phyloP scores from a whole-genome alignment of 78 protist species.

The Tieghemostelium lacteum region DNA sequence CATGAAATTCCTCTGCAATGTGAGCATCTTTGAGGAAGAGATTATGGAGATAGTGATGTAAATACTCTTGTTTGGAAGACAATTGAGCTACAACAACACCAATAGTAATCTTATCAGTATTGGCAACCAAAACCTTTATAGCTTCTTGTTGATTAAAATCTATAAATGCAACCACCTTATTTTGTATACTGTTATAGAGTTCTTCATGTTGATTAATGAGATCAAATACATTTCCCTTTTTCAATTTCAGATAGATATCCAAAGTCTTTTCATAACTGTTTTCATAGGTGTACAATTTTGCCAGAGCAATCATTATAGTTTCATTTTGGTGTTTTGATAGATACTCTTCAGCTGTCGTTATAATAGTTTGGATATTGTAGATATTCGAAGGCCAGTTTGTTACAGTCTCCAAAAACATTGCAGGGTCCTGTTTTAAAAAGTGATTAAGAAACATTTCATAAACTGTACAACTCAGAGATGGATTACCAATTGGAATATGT shows the following conservation, averaged over 20 bases:
- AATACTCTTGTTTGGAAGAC: slow-evolving; percentile 4
- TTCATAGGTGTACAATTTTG: slow-evolving; percentile 66
- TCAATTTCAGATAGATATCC: slow-evolving; percentile 66
- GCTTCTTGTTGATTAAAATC: slow-evolving; percentile 74
- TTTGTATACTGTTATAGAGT: slow-evolving; percentile 68
- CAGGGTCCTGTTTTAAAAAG: slow-evolving; percentile 74
- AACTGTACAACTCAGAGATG: slow-evolving; percentile 43
- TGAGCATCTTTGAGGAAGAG: slow-evolving; percentile 84
- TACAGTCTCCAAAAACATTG: slow-evolving; percentile 41
- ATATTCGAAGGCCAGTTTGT: slow-evolving; percentile 82
- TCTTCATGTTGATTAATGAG: slow-evolving; percentile 75
- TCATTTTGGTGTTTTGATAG: slow-evolving; percentile 14
- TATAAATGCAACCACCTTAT: slow-evolving; percentile 67
- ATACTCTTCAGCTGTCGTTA: slow-evolving; percentile 42
- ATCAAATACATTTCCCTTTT: slow-evolving; percentile 81
- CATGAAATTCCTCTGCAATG: slow-evolving; percentile 84
- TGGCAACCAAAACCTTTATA: slow-evolving; percentile 72
- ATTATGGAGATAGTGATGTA: slow-evolving; percentile 76
- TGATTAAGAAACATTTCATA: slow-evolving; percentile 80
- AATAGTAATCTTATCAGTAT: slow-evolving; percentile 77
- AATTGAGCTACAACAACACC: slow-evolving; percentile 78
- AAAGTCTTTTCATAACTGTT: slow-evolving; percentile 82
- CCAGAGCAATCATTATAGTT: slow-evolving; percentile 78
- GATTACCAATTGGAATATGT: slow-evolving; percentile 82
- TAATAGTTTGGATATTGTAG: slow-evolving; percentile 75